phyloP scores from a whole-genome alignment of 2,329 filamentous ascomycete species.

The Colletotrichum karsti region DNA sequence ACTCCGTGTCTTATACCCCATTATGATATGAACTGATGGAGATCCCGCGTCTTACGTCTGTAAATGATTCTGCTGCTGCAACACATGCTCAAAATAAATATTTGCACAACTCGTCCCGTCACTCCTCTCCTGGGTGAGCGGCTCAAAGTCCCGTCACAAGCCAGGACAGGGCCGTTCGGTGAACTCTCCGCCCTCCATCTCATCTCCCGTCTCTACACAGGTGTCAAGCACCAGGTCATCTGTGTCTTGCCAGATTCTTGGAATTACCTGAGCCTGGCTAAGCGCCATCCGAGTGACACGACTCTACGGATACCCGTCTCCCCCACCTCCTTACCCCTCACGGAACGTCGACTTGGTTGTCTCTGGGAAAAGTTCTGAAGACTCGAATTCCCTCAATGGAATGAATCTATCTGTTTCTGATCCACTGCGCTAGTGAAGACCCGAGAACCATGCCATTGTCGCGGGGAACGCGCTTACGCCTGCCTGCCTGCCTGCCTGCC shows the following conservation, averaged over 20 bases:
- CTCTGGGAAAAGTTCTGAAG: no score
- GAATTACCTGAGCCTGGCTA: neutral
- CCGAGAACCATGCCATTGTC: neutral
- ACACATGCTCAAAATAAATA: neutral
- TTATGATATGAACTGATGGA: neutral
- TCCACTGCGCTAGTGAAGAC: neutral
- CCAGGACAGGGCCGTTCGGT: slow-evolving; percentile 2
- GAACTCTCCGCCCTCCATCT: slow-evolving; percentile 8
- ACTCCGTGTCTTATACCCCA: neutral
- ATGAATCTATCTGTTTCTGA: neutral
- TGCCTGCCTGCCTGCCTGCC: no score
- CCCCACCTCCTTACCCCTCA: neutral
- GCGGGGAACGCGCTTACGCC: neutral
- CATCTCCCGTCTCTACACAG: neutral
- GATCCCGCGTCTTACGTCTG: neutral
- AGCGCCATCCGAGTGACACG: neutral
- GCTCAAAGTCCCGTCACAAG: neutral
- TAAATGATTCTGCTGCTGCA: neutral
- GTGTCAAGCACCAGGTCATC: neutral
- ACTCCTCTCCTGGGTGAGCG: neutral
- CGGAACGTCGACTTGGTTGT: no score
- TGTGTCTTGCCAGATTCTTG: neutral
- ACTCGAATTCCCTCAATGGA: neutral
- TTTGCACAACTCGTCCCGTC: neutral
- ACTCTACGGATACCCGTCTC: no score